Base-by-base conservation (phyloP, 176 grass and related monocot genomes). In the Cenchrus americanus region DNA sequence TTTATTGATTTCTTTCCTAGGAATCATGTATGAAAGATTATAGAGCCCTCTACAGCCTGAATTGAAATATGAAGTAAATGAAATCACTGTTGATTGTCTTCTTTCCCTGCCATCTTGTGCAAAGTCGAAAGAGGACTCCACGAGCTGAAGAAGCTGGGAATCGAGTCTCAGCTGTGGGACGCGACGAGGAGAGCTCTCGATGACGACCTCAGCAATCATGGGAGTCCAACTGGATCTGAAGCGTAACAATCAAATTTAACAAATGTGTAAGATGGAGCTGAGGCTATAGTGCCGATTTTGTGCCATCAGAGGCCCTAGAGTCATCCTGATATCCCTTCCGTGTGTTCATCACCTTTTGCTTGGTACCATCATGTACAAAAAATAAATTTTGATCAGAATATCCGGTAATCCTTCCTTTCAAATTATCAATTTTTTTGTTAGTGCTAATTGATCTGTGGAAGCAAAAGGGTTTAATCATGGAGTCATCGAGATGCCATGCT, bases 131-230 rank as follows among this genome's bases (percentile, higher is more conserved):
- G 93, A 79, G 96, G 93, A 65, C 91, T 98, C 82, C 70, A 80
- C 44, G 96, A 98, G 85, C 85, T 98, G 74, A 93, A 62, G 89
- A 98, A 92, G 82, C 83, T 98, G 86, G 96, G 93, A 13, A 83
- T 98, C 21, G 96, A 98, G 62, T 89, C 82, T 64, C 85, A 95
- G 86, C 78, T 98, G 63, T 98, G 92, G 96, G 96, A 98, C 22
- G 89, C 85, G 27, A 90, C 85, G 17, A 79, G 94, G 57, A 87
- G 88, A 86, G 47, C 75, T 83, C 85, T 88, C 1, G 89, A 94
- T 21, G 81, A 86, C 30, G 89, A 86, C 43, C 76, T 66, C 18
- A 80, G 86, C 15, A 82, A 83, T 32, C 90, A 86, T 10, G 85
- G 88, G 78, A 97, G 94, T 62, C 87, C 86, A 67, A 79, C 87